Evolutionary conservation across 441 rosid species (phyloP).

Genomic region (Erysimum cheiri): DNA sequence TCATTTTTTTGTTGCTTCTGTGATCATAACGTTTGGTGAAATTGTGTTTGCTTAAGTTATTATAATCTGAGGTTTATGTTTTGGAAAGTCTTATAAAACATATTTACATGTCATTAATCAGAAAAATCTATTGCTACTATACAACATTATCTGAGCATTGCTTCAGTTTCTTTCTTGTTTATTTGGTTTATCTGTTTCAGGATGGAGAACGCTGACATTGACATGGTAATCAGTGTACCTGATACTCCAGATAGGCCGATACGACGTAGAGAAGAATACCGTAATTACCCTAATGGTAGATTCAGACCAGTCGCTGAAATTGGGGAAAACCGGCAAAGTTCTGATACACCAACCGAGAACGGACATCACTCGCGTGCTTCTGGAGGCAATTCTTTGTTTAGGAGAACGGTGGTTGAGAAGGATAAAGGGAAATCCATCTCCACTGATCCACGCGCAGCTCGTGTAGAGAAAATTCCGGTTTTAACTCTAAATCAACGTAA

Average conservation of each 20-base stretch:
- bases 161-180: background rate
- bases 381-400: conserved; percentile 50
- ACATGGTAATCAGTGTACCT: conserved; percentile 58
- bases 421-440: conserved; percentile 52
- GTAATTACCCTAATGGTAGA: conserved; percentile 41
- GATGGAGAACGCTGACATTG: conserved; percentile 75
- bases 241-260: conserved; percentile 71
- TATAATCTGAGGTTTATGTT: conserved; percentile 18
- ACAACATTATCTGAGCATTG: background rate
- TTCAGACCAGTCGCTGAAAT: conserved; percentile 46
- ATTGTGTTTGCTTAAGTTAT: conserved; percentile 4
- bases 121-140: background rate
- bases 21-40: conserved; percentile 1
- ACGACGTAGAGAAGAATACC: conserved; percentile 43
- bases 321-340: conserved; percentile 32
- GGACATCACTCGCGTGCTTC: conserved; percentile 33
- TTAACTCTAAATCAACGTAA: conserved; percentile 43
- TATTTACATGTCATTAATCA: background rate
- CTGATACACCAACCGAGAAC: conserved; percentile 42
- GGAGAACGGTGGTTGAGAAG: conserved; percentile 45
- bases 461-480: conserved; percentile 39
- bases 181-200: conserved; percentile 18
- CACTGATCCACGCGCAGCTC: conserved; percentile 33
- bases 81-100: background rate
- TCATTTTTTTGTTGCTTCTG: background rate